Base-by-base conservation (phyloP, 257 asterid genomes). In the Solanum arcanum region DNA sequence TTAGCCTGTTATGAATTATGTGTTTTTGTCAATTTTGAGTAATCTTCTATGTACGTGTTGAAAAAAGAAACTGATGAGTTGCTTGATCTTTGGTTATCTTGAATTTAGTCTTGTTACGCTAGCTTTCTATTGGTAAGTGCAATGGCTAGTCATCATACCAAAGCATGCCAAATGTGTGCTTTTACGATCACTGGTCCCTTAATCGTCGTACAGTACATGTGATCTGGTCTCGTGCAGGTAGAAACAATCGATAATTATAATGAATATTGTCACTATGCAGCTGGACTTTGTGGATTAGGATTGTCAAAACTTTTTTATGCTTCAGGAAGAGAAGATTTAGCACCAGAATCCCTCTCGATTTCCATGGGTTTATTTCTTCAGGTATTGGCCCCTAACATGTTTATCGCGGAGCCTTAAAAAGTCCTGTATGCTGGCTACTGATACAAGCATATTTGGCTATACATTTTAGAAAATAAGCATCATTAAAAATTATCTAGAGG, bases 341-440 rank as follows among this genome's bases (percentile, higher is more conserved):
- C 91, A 86, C 37, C 98, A 73, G 99, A 95, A 86, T 47, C 92
- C 68, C 86, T 96, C 56, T 95, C 98, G 83, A 96, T 96, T 87
- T 92, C 99, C 12, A 93, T 97, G 97, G 99, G 99, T 35, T 94
- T 96, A 85, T 97, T 96, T 91, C 97, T 97, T 90, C 98, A 96
- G 96, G 99, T 95, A 70, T 14, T 70, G 13, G 1, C 76, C 41
- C n/a, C 42, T 70, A 70, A 8, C 42, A 70, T 70, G 0, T 70
- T 70, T n/a, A 13, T 2, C 18, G 2, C 2, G 6, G 3, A 27
- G 75, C 21, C 75, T 29, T 68, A 29, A 70, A 29, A 31, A 14
- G 3, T 0, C 0, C 4, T 31, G 42, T 70, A 15, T 7, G 12
- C 6, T 70, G 76, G 76, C 76, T 15, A 70, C n/a, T 31, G n/a